Conservation (phyloP, 805 yeast genomes). For the Lipomyces sp. region DNA sequence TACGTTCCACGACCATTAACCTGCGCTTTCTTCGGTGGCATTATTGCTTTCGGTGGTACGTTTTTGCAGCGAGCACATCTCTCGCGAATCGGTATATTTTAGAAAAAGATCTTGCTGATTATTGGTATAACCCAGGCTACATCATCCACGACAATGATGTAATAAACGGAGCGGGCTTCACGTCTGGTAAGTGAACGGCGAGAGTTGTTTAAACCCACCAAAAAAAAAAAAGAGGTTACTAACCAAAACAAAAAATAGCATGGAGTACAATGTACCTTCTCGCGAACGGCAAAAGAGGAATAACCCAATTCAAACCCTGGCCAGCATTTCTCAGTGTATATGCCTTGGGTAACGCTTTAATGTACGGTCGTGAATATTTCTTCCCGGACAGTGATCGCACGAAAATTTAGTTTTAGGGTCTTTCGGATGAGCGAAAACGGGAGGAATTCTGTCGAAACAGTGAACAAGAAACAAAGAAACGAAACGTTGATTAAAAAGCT, state of each 20-base stretch:
- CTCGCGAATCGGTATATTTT: no score
- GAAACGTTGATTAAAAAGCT: no score
- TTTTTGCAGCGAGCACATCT: neutral
- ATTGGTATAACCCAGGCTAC: constrained; percentile 39
- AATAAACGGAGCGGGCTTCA: constrained; percentile 78
- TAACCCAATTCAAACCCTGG: constrained; percentile 59
- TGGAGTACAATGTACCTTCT: constrained; percentile 79
- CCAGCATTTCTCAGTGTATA: constrained; percentile 60
- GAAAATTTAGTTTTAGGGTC: constrained; percentile 1
- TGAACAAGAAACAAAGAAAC: no score
- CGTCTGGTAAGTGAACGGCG: constrained; percentile 40
- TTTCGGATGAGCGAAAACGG: neutral
- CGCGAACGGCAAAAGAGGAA: constrained; percentile 58
- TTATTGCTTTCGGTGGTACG: constrained; percentile 38
- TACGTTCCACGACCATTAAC: constrained; percentile 36
- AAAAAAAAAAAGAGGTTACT: no score
- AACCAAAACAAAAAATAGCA: constrained; percentile 49
- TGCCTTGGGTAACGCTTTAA: constrained; percentile 64
- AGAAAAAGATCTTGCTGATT: neutral
- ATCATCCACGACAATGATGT: constrained; percentile 78
- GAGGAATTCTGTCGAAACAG: no score
- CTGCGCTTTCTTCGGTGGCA: constrained; percentile 36
- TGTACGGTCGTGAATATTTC: constrained; percentile 74
- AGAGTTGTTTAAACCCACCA: neutral
- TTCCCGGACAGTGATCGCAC: constrained; percentile 45